Evolutionary conservation across 169 alveolate species (phyloP), one percentile per base, ranked within the genome.

Genomic region (Plasmodium knowlesi): DNA sequence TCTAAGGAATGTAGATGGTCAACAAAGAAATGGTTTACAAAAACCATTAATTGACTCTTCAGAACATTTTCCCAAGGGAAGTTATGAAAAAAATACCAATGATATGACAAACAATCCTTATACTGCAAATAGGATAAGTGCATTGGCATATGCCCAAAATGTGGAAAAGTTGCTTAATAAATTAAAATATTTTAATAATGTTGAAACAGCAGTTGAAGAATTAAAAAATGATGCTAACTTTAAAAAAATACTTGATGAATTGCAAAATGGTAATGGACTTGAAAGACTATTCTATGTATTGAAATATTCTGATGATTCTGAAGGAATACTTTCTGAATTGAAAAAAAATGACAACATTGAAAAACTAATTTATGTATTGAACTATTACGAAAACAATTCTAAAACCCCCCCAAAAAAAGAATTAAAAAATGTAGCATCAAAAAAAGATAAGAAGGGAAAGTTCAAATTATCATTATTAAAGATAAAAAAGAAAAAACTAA

Each of bases 261-360:
- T 80, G 32, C 5, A 80, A 25, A 34, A 80, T 9, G 30, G 32
- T 80, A 80, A 80, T 34, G 86, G 76, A 80, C 1, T 80, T 22
- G 41, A 80, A n/a, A 46, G 32, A 39, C 57, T 80, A 80, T 12
- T 80, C 12, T 39, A 39, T 80, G 19, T 46, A 46, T 46, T 80
- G 61, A 80, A 46, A 80, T 80, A 80, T 80, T 46, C 86, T 19
- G 76, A 46, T 4, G 86, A 80, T 25, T 46, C 86, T 46, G 74
- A 61, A 61, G 74, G 32, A 80, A 25, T 80, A 80, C 14, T 10
- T 10, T 25, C 41, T 25, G 46, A 39, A 46, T n/a, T 80, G 34
- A n/a, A 19, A 39, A 25, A 39, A n/a, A 25, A 12, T 80, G 61
- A 80, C 72, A 80, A 80, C 71, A 25, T 46, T 37, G 86, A 80